Percentiles rank a stretch among this genome's conserved stretches.
phyloP scores from a whole-genome alignment of 2,329 filamentous ascomycete species.

The Aspergillus ochraceoroseus region DNA sequence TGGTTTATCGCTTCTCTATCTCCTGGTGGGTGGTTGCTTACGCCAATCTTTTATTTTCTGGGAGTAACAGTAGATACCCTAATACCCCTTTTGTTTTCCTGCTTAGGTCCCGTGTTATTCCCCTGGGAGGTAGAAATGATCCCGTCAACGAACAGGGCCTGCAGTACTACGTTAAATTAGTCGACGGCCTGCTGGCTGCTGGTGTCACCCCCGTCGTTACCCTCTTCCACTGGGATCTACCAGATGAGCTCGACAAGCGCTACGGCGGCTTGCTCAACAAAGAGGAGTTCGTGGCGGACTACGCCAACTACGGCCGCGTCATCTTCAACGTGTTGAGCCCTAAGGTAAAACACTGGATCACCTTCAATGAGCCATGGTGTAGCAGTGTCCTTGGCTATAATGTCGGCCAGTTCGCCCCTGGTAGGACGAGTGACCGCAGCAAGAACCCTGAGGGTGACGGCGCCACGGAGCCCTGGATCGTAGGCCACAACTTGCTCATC shows the following conservation, averaged over 20 bases:
- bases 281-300: conserved; percentile 77
- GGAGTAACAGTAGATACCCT: neutral
- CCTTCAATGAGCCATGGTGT: conserved; percentile 88
- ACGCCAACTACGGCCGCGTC: conserved; percentile 69
- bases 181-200: conserved; percentile 69
- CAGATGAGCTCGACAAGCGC: conserved; percentile 69
- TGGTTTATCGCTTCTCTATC: conserved; percentile 77
- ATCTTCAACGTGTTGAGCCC: conserved; percentile 67
- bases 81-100: neutral
- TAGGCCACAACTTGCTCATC: conserved; percentile 72
- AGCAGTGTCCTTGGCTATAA: conserved; percentile 75
- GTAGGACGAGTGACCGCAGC: conserved; percentile 69
- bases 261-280: conserved; percentile 79
- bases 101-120: conserved; percentile 68
- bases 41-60: neutral
- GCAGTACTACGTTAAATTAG: conserved; percentile 71
- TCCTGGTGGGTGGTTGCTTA: conserved; percentile 53
- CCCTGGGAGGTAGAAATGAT: conserved; percentile 75
- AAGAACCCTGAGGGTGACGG: conserved; percentile 69
- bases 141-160: conserved; percentile 74
- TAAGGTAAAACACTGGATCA: conserved; percentile 83
- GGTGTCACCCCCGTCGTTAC: conserved; percentile 79
- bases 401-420: conserved; percentile 72
- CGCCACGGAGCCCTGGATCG: conserved; percentile 73
- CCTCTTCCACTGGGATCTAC: conserved; percentile 83